Conservation (phyloP, 768 basidiomycete species). For the Clavulina sp. region DNA sequence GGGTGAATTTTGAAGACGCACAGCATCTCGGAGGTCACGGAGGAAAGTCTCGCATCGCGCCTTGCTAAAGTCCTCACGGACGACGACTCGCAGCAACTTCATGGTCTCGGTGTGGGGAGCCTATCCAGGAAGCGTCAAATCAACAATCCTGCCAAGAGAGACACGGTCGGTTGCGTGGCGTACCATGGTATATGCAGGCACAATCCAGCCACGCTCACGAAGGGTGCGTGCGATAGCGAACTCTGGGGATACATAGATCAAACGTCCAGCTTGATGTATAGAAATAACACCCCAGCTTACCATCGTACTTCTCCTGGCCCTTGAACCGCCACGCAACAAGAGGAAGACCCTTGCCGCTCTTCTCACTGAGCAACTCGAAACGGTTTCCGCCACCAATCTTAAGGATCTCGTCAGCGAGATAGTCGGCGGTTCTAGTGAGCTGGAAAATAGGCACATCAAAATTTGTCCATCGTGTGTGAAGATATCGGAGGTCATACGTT, state of each 20-base stretch:
- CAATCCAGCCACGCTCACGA: slow-evolving; percentile 14
- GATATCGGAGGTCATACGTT: slow-evolving; percentile 7
- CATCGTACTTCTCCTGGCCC: slow-evolving; percentile 14
- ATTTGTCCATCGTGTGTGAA: neutral
- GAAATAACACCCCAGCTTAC: neutral
- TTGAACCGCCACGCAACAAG: slow-evolving; percentile 19
- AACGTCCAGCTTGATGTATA: neutral
- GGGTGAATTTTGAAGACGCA: neutral
- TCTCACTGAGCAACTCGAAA: slow-evolving; percentile 16
- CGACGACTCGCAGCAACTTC: slow-evolving; percentile 19
- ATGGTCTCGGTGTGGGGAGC: slow-evolving; percentile 13
- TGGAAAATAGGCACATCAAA: neutral
- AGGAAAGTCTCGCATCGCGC: slow-evolving; percentile 16
- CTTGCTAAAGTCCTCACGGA: slow-evolving; percentile 18
- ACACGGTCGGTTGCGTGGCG: too few relatives aligned
- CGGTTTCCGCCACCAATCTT: slow-evolving; percentile 12
- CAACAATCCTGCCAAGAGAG: too few relatives aligned
- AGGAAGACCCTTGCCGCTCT: slow-evolving; percentile 14
- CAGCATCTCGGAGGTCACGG: slow-evolving; percentile 14
- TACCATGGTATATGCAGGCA: slow-evolving; percentile 7
- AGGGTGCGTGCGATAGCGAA: slow-evolving; percentile 18
- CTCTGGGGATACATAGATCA: slow-evolving; percentile 10
- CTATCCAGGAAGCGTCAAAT: too few relatives aligned
- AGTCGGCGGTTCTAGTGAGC: slow-evolving; percentile 15
- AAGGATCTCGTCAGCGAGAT: slow-evolving; percentile 12